Base-by-base conservation (phyloP, 345 rosid genomes). In the Euphorbia lathyris region DNA sequence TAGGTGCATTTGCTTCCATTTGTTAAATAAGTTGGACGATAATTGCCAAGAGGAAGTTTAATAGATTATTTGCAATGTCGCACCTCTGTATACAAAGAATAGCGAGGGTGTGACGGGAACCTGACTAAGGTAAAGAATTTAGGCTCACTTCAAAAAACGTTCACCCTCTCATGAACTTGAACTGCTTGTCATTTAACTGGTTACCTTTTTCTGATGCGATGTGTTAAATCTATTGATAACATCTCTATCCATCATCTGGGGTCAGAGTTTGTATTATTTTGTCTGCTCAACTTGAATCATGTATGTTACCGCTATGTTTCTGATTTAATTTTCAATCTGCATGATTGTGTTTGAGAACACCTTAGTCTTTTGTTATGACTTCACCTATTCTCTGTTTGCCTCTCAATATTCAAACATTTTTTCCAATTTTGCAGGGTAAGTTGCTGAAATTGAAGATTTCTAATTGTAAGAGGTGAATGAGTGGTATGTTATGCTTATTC, bases 391-490 rank as follows among this genome's bases (percentile, higher is more conserved):
- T 57, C 45, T 9, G 9, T 40, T 30, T 36, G 10, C 36, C 36
- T 36, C 13, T 27, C 19, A 34, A 25, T 26, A 22, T 50, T 16
- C 17, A 29, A 38, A 8, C 59, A n/a, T 36, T n/a, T 34, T 60
- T 19, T 52, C 40, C 14, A 13, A 26, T 48, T 42, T 51, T 53
- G 36, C 77, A 61, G 72, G 43, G 66, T 27, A 16, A 74, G 50
- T 65, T 57, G 43, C 69, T 61, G 58, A 64, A 70, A 66, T 20
- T 50, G 73, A 67, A 65, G 62, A 50, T 58, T 58, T 58, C 30
- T 13, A 22, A 57, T 36, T 45, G 3, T 45, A 9, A 16, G 58
- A 22, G 48, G 72, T 60, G 72, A n/a, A n/a, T n/a, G n/a, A n/a
- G n/a, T n/a, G n/a, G n/a, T n/a, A n/a, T n/a, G n/a, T n/a, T n/a